Evolutionary conservation across 495 filamentous ascomycete genomes (phyloP), one percentile per base, ranked within the genome.

Genomic region (Penicillium soppii): DNA sequence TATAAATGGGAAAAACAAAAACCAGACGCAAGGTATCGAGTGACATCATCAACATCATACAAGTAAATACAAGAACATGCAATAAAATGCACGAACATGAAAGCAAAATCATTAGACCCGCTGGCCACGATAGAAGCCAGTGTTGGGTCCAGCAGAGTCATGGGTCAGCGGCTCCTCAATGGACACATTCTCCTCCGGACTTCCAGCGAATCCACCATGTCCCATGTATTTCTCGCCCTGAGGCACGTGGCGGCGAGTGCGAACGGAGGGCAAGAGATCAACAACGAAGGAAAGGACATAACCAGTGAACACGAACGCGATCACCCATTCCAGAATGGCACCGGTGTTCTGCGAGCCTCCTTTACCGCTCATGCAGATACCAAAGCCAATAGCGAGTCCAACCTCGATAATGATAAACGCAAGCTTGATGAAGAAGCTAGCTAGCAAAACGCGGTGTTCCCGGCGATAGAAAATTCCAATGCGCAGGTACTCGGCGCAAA

Each of bases 281-380:
- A 97, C 73, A 46, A 88, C 82, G 73, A 96, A 97, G 32, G 88
- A 91, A 40, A 95, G 79, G 35, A 96, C 75, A 67, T 95, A 97
- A 59, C 90, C 87, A 8, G 86, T 91, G 72, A 96, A 98, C 53
- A 97, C 75, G 57, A 97, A 85, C 19, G 91, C 85, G 53, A 98
- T 86, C 44, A 85, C 71, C 92, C 92, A 97, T 68, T 90, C 87
- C 25, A 89, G 62, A 13, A 86, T 72, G 0, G 85, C 85, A 13
- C 75, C 82, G 1, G 70, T 52, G 63, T 88, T 81, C 52, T 78
- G 73, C 44, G 1, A 42, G 17, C n/a, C 63, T 32, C 69, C 69
- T 22, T 62, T 71, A 54, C 69, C 69, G 13, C 47, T 27, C 46
- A 57, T 52, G 59, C 56, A 53, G 3, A 73, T 58, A 3, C 74